A percentile compares a stretch with the other conserved stretches of the same genome.
Conservation (phyloP, 129 eudicot species). For the Glebionis coronaria region DNA sequence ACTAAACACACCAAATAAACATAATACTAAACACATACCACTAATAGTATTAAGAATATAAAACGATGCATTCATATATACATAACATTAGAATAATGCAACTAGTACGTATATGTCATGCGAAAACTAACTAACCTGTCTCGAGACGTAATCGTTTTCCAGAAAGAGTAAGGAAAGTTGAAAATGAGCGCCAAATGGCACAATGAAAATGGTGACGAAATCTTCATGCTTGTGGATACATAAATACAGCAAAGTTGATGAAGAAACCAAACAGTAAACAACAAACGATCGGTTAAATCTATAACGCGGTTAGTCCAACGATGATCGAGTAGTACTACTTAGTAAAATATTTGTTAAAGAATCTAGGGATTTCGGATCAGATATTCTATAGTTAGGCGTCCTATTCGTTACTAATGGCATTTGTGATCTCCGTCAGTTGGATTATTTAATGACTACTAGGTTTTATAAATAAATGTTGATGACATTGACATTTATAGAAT, state of each 20-base stretch:
- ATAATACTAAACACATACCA: constrained; percentile 8
- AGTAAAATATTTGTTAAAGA: neutral
- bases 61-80: neutral
- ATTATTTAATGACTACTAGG: constrained; percentile 15
- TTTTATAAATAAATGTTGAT: neutral
- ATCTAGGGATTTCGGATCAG: constrained; percentile 7
- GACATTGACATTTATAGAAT: too few species aligned
- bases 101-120: neutral
- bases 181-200: constrained; percentile 59
- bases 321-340: too few species aligned
- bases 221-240: constrained; percentile 12
- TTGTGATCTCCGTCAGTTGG: constrained; percentile 37
- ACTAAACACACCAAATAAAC: too few species aligned
- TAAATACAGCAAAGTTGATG: constrained; percentile 30
- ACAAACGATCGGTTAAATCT: constrained; percentile 33
- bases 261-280: constrained; percentile 16
- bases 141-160: neutral
- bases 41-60: neutral
- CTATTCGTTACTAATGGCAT: constrained; percentile 20
- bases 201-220: constrained; percentile 26
- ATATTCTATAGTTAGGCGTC: constrained; percentile 28
- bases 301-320: constrained; percentile 23
- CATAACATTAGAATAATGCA: neutral
- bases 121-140: neutral
- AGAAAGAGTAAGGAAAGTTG: constrained; percentile 8